A percentile compares a stretch with the other conserved stretches of the same genome.
phyloP scores from a whole-genome alignment of 1,139 yeast genomes.

The Kodamaea arcana region DNA sequence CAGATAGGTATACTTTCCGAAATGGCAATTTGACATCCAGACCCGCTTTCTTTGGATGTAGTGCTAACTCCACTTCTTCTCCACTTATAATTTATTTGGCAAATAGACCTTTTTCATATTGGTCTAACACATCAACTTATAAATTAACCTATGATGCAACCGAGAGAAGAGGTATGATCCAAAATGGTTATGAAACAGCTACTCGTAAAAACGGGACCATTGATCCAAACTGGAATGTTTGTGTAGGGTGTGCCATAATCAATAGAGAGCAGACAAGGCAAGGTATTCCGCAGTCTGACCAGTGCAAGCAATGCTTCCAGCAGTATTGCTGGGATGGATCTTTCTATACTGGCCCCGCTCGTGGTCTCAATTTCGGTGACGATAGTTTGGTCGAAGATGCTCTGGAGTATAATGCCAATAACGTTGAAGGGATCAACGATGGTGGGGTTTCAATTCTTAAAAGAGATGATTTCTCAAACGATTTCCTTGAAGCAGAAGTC shows the following conservation, averaged over 20 bases:
- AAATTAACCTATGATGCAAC: conserved; percentile 27
- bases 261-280: conserved; percentile 76
- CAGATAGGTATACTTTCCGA: conserved; percentile 15
- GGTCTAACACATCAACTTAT: conserved; percentile 15
- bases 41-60: conserved; percentile 22
- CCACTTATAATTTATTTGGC: conserved; percentile 20
- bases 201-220: conserved; percentile 69
- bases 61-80: conserved; percentile 19
- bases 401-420: background rate
- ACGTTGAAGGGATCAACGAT: conserved; percentile 1
- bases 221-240: conserved; percentile 68
- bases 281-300: conserved; percentile 57
- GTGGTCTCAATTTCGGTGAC: conserved; percentile 12
- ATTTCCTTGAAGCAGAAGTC: too few species aligned
- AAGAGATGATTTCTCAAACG: conserved; percentile 1
- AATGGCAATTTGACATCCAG: conserved; percentile 15
- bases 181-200: conserved; percentile 76
- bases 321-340: conserved; percentile 80
- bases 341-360: conserved; percentile 9
- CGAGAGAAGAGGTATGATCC: conserved; percentile 58
- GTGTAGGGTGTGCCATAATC: conserved; percentile 84
- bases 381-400: conserved; percentile 1
- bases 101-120: conserved; percentile 17
- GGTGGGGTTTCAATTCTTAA: conserved; percentile 1
- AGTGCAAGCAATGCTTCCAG: conserved; percentile 67